Evolutionary conservation across 257 asterid species (phyloP).

Genomic region (Penstemon davidsonii): DNA sequence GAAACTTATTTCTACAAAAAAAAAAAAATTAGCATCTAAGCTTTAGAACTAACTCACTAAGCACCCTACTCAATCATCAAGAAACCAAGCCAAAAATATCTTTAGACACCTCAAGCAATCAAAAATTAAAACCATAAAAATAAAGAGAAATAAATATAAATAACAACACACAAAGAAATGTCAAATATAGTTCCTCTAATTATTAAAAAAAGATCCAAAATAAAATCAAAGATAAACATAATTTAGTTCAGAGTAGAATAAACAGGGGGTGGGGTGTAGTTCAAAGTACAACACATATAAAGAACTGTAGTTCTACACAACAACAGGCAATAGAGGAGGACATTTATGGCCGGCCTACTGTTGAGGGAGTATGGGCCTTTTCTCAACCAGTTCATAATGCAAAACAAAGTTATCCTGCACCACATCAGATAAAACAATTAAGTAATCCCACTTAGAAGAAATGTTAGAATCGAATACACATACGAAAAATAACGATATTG

Average conservation of each 20-base stretch:
- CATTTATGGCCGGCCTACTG: constrained; percentile 23
- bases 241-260: not conserved
- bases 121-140: not conserved
- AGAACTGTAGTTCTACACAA: constrained; percentile 17
- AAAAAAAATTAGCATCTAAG: too few species aligned
- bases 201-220: constrained; percentile 13
- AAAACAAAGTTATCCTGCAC: constrained; percentile 76
- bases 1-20: too few species aligned
- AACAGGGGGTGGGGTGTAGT: constrained; percentile 22
- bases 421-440: constrained; percentile 1
- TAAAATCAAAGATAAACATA: not conserved
- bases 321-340: not conserved
- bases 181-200: constrained; percentile 22
- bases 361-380: constrained; percentile 55
- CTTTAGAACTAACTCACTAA: too few species aligned
- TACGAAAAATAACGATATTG: not conserved
- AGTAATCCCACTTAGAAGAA: constrained; percentile 12
- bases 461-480: not conserved
- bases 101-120: too few species aligned
- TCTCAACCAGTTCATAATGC: constrained; percentile 71
- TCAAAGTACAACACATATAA: constrained; percentile 28
- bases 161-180: not conserved
- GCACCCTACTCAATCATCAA: not conserved
- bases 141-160: not conserved
- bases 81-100: not conserved